A percentile compares a stretch with the other conserved stretches of the same genome.
These are phyloP conservation scores for Triticum timopheevii DNA, from an alignment of 176 grass and related monocot genomes.

Conservation along the genomic window DNA sequence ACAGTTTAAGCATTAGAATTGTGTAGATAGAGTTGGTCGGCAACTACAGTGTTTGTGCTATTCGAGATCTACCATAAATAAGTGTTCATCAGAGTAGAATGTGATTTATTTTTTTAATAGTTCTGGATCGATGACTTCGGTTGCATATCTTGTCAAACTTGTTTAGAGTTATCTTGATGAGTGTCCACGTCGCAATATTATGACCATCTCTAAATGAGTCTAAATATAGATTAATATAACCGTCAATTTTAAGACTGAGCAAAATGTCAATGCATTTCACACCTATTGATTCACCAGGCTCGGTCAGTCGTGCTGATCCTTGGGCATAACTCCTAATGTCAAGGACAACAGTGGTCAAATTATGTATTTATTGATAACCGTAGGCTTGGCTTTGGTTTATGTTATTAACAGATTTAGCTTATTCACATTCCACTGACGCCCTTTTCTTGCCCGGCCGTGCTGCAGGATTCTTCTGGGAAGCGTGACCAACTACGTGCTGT, in stretches of 20 bases:
- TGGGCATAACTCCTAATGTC: too few relatives aligned
- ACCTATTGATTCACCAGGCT: neutral
- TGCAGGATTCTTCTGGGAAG: constrained; percentile 85
- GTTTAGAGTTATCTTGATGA: neutral
- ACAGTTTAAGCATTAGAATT: neutral
- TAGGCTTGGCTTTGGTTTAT: too few relatives aligned
- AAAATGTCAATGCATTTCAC: neutral
- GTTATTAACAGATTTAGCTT: too few relatives aligned
- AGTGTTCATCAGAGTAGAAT: neutral
- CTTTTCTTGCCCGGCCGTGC: neutral
- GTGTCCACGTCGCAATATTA: neutral
- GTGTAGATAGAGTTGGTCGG: neutral
- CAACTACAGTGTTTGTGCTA: neutral
- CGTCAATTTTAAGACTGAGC: neutral
- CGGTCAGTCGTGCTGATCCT: neutral
- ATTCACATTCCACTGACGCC: neutral
- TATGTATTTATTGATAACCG: too few relatives aligned
- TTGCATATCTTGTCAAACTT: neutral
- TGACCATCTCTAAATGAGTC: neutral
- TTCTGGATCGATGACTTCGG: neutral
- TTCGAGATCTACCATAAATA: neutral
- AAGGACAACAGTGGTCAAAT: too few relatives aligned
- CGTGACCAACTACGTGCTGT: constrained; percentile 80
- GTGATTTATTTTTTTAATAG: neutral
- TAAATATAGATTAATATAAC: neutral